These are phyloP conservation scores for Agastache rugosa DNA, from an alignment of 257 asterid species.

Conservation along the genomic window DNA sequence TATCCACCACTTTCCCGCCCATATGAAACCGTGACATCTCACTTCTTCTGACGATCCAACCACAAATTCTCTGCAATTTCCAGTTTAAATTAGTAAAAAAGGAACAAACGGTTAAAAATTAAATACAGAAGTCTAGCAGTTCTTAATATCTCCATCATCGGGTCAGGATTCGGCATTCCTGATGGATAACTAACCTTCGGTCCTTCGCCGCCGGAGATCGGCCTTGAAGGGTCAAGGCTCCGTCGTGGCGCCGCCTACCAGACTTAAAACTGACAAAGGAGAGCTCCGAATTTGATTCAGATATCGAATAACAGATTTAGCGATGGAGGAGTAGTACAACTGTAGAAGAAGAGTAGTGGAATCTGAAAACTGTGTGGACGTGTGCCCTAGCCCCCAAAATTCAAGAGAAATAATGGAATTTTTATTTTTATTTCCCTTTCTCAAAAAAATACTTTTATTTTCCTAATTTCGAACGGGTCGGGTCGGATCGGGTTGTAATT, in stretches of 20 bases:
- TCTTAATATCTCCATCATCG: neutral
- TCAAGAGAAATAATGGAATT: neutral
- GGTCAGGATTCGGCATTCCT: neutral
- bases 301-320: slow-evolving; percentile 4
- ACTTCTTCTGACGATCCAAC: slow-evolving; percentile 33
- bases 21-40: slow-evolving; percentile 79
- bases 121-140: neutral
- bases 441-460: neutral
- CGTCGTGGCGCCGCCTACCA: slow-evolving; percentile 5
- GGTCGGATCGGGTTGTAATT: neutral
- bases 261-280: neutral
- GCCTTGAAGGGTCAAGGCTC: slow-evolving; percentile 13
- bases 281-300: neutral
- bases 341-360: slow-evolving; percentile 11
- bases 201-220: slow-evolving; percentile 29
- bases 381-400: slow-evolving; percentile 25
- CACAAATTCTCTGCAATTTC: slow-evolving; percentile 37
- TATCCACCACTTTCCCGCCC: slow-evolving; percentile 97
- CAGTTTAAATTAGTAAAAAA: neutral
- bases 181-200: neutral
- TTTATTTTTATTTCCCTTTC: neutral
- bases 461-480: neutral
- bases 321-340: neutral
- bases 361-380: slow-evolving; percentile 7
- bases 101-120: neutral